Base-by-base conservation (phyloP, 371 early-diverging fungal genomes). In the Rhizomucor miehei region DNA sequence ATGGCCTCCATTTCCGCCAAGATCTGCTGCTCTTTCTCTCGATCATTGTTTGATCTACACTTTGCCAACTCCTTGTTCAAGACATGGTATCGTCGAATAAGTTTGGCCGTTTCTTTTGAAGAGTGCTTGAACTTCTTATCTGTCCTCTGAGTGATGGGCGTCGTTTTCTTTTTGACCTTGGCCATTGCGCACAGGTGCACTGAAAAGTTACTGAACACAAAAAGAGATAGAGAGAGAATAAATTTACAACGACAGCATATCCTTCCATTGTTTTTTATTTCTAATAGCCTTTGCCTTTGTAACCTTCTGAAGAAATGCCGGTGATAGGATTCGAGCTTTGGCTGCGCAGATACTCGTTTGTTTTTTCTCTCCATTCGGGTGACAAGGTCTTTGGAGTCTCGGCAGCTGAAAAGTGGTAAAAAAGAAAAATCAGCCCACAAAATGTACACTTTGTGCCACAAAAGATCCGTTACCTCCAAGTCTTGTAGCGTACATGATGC, bases 321-420 rank as follows among this genome's bases (percentile, higher is more conserved):
- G 77, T 62, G 83, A 87, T 88, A 53, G 98, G 98, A 80, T 97
- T 94, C 73, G 85, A 83, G 77, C 93, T 92, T 66, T 87, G 81
- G 72, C 82, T 83, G 67, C 81, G 87, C 65, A 89, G 85, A 60
- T 82, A 82, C 69, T 87, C 87, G 78, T 92, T 89, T 66, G 89
- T 81, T 47, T 89, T 92, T 69, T 92, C 94, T 73, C 90, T 84
- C 95, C 97, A 97, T 80, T 98, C 96, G 29, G 73, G 86, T 90
- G 73, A 87, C 63, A 84, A 65, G 54, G 97, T 93, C 37, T 60
- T 67, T 48, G 90, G 87, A 54, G 81, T 85, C 62, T 87, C 80
- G 52, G 71, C 80, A 74, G 80, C 81, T 75, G 69, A 19, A 46
- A 41, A 29, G 3, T 29, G 29, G 3, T 29, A 8, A 5, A 8